Percentiles rank a stretch among this genome's conserved stretches.
phyloP scores from a whole-genome alignment of 345 rosid genomes.

The Erysimum cheiranthoides region DNA sequence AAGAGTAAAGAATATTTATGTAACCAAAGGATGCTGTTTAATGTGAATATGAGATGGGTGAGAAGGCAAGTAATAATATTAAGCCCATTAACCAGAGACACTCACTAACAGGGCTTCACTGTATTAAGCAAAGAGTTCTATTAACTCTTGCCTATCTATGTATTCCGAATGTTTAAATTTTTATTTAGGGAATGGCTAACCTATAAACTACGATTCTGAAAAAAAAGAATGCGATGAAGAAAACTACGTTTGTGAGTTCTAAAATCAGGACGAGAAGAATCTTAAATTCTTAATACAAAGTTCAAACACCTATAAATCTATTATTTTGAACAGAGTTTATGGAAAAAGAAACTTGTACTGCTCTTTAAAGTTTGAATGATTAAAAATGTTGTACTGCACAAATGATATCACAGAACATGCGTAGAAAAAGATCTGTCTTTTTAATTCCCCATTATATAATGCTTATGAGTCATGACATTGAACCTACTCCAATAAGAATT shows the following conservation, averaged over 20 bases:
- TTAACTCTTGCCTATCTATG: too few relatives aligned
- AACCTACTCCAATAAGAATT: slow-evolving; percentile 31
- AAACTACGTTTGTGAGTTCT: slow-evolving; percentile 17
- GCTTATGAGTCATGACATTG: slow-evolving; percentile 18
- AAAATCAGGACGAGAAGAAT: background rate
- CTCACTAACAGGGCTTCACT: too few relatives aligned
- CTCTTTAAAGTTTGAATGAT: background rate
- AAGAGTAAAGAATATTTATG: background rate
- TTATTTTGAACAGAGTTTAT: background rate
- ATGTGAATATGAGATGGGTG: background rate
- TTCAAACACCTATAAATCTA: background rate
- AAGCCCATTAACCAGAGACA: slow-evolving; percentile 18
- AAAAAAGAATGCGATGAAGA: background rate
- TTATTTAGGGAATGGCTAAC: background rate
- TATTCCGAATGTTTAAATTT: too few relatives aligned
- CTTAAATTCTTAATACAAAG: background rate
- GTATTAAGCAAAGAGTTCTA: too few relatives aligned
- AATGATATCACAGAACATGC: slow-evolving; percentile 37
- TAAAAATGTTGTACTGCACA: slow-evolving; percentile 24
- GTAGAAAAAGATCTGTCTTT: slow-evolving; percentile 23
- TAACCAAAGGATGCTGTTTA: background rate
- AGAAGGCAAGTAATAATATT: background rate
- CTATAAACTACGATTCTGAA: background rate
- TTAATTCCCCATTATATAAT: slow-evolving; percentile 28
- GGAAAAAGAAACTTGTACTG: slow-evolving; percentile 11